A percentile compares a stretch with the other conserved stretches of the same genome.
Evolutionary conservation across 2,329 filamentous ascomycete genomes (phyloP).

Genomic region (Aspergillus luchuensis): DNA sequence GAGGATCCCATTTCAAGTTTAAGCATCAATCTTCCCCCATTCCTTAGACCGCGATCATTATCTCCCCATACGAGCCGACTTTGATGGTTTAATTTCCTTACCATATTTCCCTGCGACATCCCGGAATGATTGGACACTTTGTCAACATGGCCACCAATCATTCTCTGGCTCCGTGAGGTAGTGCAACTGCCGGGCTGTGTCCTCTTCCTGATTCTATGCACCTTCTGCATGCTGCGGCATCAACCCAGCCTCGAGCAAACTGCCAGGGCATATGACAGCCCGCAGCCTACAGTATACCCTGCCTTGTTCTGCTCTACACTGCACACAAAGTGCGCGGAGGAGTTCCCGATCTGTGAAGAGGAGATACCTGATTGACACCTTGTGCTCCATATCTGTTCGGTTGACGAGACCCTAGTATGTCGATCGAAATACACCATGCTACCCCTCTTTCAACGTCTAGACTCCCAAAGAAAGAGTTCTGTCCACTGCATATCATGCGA

Average conservation of each 20-base stretch:
- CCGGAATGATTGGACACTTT: background rate
- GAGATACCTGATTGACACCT: constrained; percentile 1
- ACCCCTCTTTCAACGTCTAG: background rate
- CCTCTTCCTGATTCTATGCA: background rate
- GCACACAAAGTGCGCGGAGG: background rate
- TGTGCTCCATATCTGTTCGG: background rate
- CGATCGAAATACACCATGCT: constrained; percentile 2
- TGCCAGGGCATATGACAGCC: background rate
- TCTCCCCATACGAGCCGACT: background rate
- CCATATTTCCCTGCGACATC: background rate
- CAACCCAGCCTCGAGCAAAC: background rate
- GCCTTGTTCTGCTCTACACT: background rate
- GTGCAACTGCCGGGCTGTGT: background rate
- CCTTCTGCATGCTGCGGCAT: background rate
- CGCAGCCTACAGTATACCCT: background rate
- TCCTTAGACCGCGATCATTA: background rate
- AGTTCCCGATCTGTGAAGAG: background rate
- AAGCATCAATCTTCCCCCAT: background rate
- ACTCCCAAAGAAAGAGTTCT: background rate
- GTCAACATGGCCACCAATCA: background rate
- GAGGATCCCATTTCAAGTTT: background rate
- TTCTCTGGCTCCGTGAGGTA: background rate
- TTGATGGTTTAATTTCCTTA: background rate
- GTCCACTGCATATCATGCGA: background rate
- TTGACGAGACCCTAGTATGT: background rate